Percentiles rank a stretch among this genome's conserved stretches.
Evolutionary conservation across 139 green algal genomes (phyloP).

Genomic region (Coccomyxa sp.): DNA sequence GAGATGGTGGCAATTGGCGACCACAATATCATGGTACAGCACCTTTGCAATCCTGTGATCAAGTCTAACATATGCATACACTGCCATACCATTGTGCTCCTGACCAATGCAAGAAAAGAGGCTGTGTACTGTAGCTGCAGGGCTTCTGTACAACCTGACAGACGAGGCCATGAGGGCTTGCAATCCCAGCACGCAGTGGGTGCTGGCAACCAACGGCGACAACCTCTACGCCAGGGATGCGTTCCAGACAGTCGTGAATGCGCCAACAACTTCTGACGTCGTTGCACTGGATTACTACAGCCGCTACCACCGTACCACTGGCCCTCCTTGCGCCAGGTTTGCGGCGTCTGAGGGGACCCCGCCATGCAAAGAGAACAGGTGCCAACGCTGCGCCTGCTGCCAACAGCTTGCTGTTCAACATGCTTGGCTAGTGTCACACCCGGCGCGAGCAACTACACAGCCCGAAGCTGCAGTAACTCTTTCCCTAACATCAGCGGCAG

Average conservation of each 20-base stretch:
- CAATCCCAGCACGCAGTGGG: conserved; percentile 51
- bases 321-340: conserved; percentile 65
- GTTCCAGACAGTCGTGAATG: conserved; percentile 32
- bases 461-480: not conserved
- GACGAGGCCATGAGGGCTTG: conserved; percentile 66
- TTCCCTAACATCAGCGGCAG: too few relatives aligned
- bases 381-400: not conserved
- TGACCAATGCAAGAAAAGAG: too few relatives aligned
- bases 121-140: too few relatives aligned
- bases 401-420: not conserved
- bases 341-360: conserved; percentile 20
- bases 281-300: conserved; percentile 82
- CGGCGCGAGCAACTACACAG: too few relatives aligned
- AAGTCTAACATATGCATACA: too few relatives aligned
- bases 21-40: conserved; percentile 54
- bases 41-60: too few relatives aligned
- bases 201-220: conserved; percentile 82
- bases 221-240: conserved; percentile 69
- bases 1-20: conserved; percentile 46
- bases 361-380: conserved; percentile 71
- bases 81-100: too few relatives aligned
- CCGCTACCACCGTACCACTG: conserved; percentile 70
- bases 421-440: too few relatives aligned
- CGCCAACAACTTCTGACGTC: conserved; percentile 33
- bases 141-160: conserved; percentile 75